A percentile compares a stretch with the other conserved stretches of the same genome.
Conservation (phyloP, 2,329 filamentous ascomycete genomes). For the Daldinia eschscholtzii region DNA sequence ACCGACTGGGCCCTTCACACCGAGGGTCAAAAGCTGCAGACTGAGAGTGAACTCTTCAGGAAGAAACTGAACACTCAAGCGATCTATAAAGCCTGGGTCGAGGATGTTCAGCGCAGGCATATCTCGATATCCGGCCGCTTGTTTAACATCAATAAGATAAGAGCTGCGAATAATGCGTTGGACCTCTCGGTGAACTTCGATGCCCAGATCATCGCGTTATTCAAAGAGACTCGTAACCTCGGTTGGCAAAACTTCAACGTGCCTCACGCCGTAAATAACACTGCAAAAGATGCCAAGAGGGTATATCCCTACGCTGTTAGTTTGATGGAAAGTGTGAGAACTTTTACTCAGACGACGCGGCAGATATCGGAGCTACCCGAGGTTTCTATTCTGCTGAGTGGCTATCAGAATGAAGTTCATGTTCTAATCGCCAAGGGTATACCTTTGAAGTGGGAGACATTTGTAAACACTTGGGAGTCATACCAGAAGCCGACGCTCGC, state of each 20-base stretch:
- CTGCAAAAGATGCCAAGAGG: conserved; percentile 98
- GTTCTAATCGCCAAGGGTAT: conserved; percentile 86
- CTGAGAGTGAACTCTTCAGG: conserved; percentile 92
- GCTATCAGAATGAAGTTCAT: conserved; percentile 93
- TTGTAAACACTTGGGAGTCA: conserved; percentile 95
- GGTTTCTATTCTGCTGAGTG: conserved; percentile 87
- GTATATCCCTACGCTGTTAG: conserved; percentile 98
- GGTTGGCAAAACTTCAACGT: conserved; percentile 95
- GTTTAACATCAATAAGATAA: conserved; percentile 88
- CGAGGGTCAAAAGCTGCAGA: conserved; percentile 93
- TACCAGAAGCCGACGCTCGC: conserved; percentile 75
- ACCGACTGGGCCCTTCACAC: conserved; percentile 94
- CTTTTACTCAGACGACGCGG: conserved; percentile 87
- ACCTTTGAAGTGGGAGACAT: conserved; percentile 95
- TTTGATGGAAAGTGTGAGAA: conserved; percentile 98
- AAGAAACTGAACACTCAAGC: conserved; percentile 95
- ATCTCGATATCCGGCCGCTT: conserved; percentile 92
- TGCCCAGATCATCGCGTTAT: conserved; percentile 94
- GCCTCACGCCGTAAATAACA: conserved; percentile 92
- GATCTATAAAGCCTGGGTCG: conserved; percentile 95
- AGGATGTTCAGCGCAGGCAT: conserved; percentile 88
- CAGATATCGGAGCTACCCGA: conserved; percentile 88
- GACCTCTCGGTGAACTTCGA: conserved; percentile 97
- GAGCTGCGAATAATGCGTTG: conserved; percentile 88
- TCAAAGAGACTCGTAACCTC: conserved; percentile 97